Evolutionary conservation across 805 yeast species (phyloP).

Genomic region (Kazachstania taianensis): DNA sequence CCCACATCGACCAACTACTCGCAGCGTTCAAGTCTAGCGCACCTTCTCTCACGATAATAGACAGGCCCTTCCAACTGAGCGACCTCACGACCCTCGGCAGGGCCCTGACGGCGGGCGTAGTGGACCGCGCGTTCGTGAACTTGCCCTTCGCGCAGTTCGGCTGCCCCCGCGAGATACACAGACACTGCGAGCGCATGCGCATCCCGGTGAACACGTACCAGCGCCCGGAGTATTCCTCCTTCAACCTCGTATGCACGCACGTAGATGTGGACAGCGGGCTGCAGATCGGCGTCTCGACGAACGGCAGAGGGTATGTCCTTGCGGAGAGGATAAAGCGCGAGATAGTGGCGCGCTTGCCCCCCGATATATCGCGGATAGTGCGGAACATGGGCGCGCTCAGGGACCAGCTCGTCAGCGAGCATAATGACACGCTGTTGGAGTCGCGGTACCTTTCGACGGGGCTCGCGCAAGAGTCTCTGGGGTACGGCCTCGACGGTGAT

Average conservation of each 20-base stretch:
- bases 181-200: constrained; percentile 47
- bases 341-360: constrained; percentile 52
- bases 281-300: constrained; percentile 75
- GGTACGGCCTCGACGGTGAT: constrained; percentile 52
- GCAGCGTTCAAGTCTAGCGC: constrained; percentile 17
- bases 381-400: constrained; percentile 60
- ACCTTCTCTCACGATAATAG: constrained; percentile 20
- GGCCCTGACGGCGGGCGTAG: constrained; percentile 46
- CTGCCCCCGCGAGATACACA: constrained; percentile 35
- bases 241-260: constrained; percentile 64
- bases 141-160: constrained; percentile 27
- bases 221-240: constrained; percentile 59
- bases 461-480: constrained; percentile 16
- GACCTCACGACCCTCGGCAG: constrained; percentile 55
- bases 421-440: constrained; percentile 26
- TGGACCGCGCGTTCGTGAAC: constrained; percentile 69
- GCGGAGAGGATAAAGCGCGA: constrained; percentile 76
- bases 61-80: constrained; percentile 29
- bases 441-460: constrained; percentile 17
- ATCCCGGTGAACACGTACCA: constrained; percentile 80
- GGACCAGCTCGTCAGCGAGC: constrained; percentile 42
- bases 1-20: constrained; percentile 17
- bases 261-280: constrained; percentile 43
- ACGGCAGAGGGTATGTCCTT: constrained; percentile 81
- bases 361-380: constrained; percentile 60